Base-by-base conservation (phyloP, 2,329 filamentous ascomycete genomes). In the Zasmidium cellare region DNA sequence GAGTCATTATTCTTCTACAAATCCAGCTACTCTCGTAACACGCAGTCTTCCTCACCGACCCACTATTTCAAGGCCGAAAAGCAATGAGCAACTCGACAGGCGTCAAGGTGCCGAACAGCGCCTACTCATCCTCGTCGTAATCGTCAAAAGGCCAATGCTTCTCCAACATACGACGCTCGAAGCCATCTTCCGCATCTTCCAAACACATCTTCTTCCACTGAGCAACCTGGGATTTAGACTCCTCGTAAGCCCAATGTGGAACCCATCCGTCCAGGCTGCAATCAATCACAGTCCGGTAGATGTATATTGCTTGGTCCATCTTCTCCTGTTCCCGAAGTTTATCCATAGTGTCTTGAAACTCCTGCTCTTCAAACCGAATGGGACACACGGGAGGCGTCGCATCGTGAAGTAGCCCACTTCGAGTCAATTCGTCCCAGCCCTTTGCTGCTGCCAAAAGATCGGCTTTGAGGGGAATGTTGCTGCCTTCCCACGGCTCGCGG, bases 91-190 rank as follows among this genome's bases (percentile, higher is more conserved):
- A 6, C 6, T 28, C 25, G 25, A 11, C 25, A 11, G 25, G 25
- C 25, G 25, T 28, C 11, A 5, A 28, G 35, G n/a, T n/a, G 35
- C 35, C 35, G n/a, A 18, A 41, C 16, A 41, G 35, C 6, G 35
- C 7, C 46, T 53, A 58, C 22, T 49, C 55, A 16, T 61, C 46
- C 52, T 74, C 71, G 57, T 72, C 66, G 55, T 66, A 69, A 51
- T 74, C 71, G 56, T 71, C 63, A 25, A 68, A 67, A 1, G 54
- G 52, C 66, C 67, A 68, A 38, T 67, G 47, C 16, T 46, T 31
- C 44, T 46, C 38, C 18, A 55, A 63, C 54, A 52, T 59, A 41
- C 50, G 53, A 3, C 60, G 60, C 54, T 65, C 65, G n/a, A 47
- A 14, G 9, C 61, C 35, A 41, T 41, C 66, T n/a, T 55, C 47